Percentiles rank a stretch among this genome's conserved stretches.
Conservation (phyloP, 139 green algal genomes). For the Yamagishiella unicocca region DNA sequence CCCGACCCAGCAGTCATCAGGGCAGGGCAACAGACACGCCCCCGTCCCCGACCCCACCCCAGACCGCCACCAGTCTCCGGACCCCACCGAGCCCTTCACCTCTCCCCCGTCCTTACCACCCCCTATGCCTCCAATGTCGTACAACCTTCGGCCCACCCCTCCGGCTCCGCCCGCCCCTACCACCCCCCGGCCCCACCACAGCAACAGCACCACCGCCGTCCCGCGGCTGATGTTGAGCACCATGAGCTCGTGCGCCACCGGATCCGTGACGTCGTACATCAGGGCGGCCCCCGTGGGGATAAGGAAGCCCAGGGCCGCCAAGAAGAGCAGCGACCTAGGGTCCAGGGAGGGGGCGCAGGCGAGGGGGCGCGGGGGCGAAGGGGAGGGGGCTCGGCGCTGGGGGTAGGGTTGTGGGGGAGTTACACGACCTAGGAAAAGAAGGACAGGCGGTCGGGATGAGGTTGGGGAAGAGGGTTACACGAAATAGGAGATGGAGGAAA, state of each 20-base stretch:
- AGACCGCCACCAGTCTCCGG: neutral
- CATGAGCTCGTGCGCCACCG: neutral
- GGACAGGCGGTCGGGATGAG: neutral
- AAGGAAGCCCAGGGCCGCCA: constrained; percentile 84
- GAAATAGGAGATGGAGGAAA: neutral
- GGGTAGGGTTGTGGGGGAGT: too few species aligned
- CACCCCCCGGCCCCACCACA: neutral
- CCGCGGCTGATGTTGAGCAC: constrained; percentile 40
- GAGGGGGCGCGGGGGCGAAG: neutral
- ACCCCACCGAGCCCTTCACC: neutral
- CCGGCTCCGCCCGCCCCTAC: neutral
- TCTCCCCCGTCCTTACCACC: neutral
- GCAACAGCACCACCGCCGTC: constrained; percentile 35
- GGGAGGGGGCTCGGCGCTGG: neutral
- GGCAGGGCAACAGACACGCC: neutral
- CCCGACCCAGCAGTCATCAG: too few species aligned
- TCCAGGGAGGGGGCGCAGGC: neutral
- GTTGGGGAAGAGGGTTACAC: neutral
- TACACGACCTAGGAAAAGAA: too few species aligned
- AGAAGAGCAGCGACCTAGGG: constrained; percentile 80
- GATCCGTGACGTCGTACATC: neutral
- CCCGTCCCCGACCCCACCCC: neutral
- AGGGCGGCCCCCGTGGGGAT: constrained; percentile 72
- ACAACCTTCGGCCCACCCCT: too few species aligned
- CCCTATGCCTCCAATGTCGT: too few species aligned